phyloP scores from a whole-genome alignment of 2,329 filamentous ascomycete species.

The Colletotrichum sp. region DNA sequence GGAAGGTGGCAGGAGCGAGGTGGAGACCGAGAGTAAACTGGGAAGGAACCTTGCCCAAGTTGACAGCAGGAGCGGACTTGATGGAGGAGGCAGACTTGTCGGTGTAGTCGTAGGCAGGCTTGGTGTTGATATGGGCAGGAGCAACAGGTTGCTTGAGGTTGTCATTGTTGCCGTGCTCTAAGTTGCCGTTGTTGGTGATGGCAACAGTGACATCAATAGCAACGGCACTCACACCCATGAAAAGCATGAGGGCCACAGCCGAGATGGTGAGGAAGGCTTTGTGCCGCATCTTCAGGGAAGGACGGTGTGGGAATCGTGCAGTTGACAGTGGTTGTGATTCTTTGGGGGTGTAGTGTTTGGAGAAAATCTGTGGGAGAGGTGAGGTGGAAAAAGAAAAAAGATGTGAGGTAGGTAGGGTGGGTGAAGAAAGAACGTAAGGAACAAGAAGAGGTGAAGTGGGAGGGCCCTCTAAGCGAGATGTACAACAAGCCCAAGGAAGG shows the following conservation, averaged over 20 bases:
- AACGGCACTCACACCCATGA: not conserved
- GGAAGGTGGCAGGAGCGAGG: not conserved
- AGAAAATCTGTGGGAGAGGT: not conserved
- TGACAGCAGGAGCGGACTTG: not conserved
- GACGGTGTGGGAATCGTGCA: rapidly evolving
- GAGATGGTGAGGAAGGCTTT: not conserved
- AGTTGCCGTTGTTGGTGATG: not conserved
- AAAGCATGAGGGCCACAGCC: not conserved
- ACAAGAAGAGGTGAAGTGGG: not conserved
- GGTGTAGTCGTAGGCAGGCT: not conserved
- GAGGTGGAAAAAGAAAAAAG: not conserved
- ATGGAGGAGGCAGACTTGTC: not conserved
- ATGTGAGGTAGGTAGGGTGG: not conserved
- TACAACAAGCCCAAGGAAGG: not conserved
- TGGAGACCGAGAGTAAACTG: not conserved
- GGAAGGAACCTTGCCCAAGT: not conserved
- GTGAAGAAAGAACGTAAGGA: not conserved
- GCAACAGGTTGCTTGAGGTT: not conserved
- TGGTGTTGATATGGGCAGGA: not conserved
- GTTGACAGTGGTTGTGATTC: not conserved
- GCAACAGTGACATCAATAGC: not conserved
- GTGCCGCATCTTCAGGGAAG: not conserved
- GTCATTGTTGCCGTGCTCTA: not conserved
- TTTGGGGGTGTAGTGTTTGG: not conserved
- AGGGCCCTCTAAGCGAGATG: not conserved